Evolutionary conservation across 495 filamentous ascomycete genomes (phyloP).

Genomic region (Daldinia loculata): DNA sequence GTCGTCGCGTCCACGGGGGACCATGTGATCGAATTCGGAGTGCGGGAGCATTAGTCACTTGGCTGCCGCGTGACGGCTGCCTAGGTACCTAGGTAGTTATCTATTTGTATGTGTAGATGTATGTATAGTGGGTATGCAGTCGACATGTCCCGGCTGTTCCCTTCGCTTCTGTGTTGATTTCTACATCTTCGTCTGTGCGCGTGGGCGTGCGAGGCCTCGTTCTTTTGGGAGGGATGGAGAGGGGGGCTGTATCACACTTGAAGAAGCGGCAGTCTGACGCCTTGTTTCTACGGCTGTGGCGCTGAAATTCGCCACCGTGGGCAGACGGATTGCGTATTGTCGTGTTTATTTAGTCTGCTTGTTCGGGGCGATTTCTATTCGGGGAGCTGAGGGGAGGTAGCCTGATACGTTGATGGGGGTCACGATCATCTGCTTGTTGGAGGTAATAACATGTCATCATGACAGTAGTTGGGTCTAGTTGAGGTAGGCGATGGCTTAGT

Average conservation of each 20-base stretch:
- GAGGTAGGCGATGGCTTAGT: neutral
- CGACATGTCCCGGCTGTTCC: neutral
- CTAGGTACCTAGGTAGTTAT: constrained; percentile 9
- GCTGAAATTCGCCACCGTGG: constrained; percentile 36
- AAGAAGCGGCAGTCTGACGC: constrained; percentile 10
- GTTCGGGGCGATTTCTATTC: neutral
- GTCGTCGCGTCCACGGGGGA: constrained; percentile 32
- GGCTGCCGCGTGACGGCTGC: constrained; percentile 32
- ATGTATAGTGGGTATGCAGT: neutral
- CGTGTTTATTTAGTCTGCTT: neutral
- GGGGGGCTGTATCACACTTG: constrained; percentile 23
- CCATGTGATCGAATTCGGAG: constrained; percentile 39
- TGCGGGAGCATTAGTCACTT: constrained; percentile 32
- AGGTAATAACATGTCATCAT: constrained; percentile 9
- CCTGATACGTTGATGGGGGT: neutral
- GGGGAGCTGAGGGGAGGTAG: neutral
- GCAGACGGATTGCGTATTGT: constrained; percentile 16
- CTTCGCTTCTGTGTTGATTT: neutral
- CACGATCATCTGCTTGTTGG: neutral
- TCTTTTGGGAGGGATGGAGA: neutral
- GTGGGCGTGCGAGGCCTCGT: neutral
- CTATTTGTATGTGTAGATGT: constrained; percentile 2
- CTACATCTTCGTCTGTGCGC: neutral
- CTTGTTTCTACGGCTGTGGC: constrained; percentile 21
- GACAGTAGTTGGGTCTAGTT: neutral